phyloP scores from a whole-genome alignment of 2,329 filamentous ascomycete genomes.

The Sarocladiaceae sp. region DNA sequence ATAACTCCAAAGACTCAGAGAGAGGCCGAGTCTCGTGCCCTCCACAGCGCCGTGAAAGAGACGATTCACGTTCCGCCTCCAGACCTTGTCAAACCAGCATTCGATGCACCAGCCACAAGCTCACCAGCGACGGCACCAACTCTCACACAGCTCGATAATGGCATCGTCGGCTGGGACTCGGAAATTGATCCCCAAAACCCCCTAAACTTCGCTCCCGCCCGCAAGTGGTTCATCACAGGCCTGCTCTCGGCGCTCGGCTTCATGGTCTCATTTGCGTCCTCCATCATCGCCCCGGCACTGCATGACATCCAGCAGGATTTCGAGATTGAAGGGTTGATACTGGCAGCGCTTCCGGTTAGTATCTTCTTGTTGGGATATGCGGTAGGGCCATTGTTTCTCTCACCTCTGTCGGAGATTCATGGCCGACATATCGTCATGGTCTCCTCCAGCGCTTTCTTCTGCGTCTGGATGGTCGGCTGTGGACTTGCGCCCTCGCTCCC shows the following conservation, averaged over 20 bases:
- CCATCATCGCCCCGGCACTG: conserved; percentile 52
- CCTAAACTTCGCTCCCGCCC: conserved; percentile 49
- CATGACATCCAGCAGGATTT: conserved; percentile 34
- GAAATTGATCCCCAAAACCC: conserved; percentile 55
- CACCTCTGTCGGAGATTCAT: conserved; percentile 60
- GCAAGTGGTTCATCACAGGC: conserved; percentile 55
- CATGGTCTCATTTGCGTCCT: conserved; percentile 62
- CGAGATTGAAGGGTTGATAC: conserved; percentile 17
- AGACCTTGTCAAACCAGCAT: no score
- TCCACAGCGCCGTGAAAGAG: no score
- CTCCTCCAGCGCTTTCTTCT: conserved; percentile 55
- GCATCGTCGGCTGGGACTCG: conserved; percentile 57
- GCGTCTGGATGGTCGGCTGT: conserved; percentile 60
- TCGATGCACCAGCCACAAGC: no score
- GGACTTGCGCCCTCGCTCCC: conserved; percentile 52
- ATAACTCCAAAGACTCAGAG: no score
- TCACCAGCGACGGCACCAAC: no score
- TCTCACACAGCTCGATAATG: no score
- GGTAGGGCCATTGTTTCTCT: conserved; percentile 52
- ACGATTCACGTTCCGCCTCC: no score
- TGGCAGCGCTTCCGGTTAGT: conserved; percentile 50
- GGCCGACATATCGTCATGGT: conserved; percentile 55
- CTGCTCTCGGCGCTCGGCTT: conserved; percentile 59
- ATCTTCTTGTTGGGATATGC: conserved; percentile 59
- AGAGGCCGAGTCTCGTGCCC: no score